Base-by-base conservation (phyloP, 208 protist species). In the Zelonia costaricensis region DNA sequence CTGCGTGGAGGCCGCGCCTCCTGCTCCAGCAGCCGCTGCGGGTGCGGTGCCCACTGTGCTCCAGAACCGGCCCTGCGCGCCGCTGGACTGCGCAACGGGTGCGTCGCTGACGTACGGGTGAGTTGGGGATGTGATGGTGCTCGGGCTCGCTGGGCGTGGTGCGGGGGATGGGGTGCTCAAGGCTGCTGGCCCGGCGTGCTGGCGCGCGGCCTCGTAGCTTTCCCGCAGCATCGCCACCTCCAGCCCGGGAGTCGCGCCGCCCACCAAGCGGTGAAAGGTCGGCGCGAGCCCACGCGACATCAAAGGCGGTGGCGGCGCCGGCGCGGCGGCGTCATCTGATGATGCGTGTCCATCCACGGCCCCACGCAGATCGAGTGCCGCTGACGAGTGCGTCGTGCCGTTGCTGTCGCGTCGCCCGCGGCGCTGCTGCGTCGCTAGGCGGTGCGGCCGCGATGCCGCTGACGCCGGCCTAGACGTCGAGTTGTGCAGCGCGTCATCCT, bases 231-330 rank as follows among this genome's bases (percentile, higher is more conserved):
- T 45, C 54, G 31, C 40, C 10, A 39, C 9, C 30, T 36, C 40
- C 35, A 57, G 33, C 4, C 22, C n/a, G 20, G 36, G n/a, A n/a
- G n/a, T n/a, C n/a, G n/a, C n/a, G n/a, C n/a, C 20, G 1, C 35
- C 51, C 51, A 57, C 51, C 51, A 57, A 30, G 18, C 35, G 23
- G 51, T 57, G 51, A 42, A 57, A 57, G 18, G 35, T 44, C 15
- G 51, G 51, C 20, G 51, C 35, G 12, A 31, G 36, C 4, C 18
- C 9, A 4, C 18, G 51, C 15, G 30, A 0, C 20, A n/a, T 18
- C 18, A 44, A n/a, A n/a, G n/a, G 51, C 18, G 13, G 30, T 2
- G 51, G 31, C 27, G 5, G 35, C 30, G 51, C 30, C 9, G 30
- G 51, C 16, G 30, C 16, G 8, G 28, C 9, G 16, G n/a, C 39